Conservation (phyloP, 768 basidiomycete species). For the Russula emetica region DNA sequence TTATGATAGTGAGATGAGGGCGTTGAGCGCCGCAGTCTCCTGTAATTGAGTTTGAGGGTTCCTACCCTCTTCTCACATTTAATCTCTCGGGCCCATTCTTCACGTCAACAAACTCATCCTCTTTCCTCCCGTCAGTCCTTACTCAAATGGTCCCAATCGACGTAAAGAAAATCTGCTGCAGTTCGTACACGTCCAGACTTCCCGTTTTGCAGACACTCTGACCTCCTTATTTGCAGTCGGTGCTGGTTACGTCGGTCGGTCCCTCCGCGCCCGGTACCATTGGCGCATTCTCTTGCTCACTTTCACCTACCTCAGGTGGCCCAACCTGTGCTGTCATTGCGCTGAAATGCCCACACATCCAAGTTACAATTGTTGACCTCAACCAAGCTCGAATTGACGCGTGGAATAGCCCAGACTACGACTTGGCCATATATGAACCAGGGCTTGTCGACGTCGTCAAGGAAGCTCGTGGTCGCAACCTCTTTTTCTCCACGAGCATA, state of each 20-base stretch:
- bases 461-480: constrained; percentile 83
- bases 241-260: constrained; percentile 89
- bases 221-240: constrained; percentile 50
- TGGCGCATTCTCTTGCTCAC: neutral
- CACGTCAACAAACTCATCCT: constrained; percentile 16
- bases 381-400: constrained; percentile 93
- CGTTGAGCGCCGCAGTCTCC: neutral
- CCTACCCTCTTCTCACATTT: no score
- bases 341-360: constrained; percentile 86
- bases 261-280: neutral
- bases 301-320: constrained; percentile 56
- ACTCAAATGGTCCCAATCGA: constrained; percentile 49
- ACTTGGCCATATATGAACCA: constrained; percentile 95
- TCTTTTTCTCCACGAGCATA: constrained; percentile 96
- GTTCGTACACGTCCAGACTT: constrained; percentile 47
- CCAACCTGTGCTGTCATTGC: constrained; percentile 96
- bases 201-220: constrained; percentile 21
- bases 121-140: constrained; percentile 10
- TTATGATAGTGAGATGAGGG: no score
- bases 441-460: constrained; percentile 91
- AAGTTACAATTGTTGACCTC: constrained; percentile 96
- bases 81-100: neutral
- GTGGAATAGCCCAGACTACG: constrained; percentile 87
- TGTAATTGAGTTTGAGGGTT: no score
- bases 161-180: constrained; percentile 84